Evolutionary conservation across 805 yeast species (phyloP).

Genomic region (Lipomyces yamanashiensis): DNA sequence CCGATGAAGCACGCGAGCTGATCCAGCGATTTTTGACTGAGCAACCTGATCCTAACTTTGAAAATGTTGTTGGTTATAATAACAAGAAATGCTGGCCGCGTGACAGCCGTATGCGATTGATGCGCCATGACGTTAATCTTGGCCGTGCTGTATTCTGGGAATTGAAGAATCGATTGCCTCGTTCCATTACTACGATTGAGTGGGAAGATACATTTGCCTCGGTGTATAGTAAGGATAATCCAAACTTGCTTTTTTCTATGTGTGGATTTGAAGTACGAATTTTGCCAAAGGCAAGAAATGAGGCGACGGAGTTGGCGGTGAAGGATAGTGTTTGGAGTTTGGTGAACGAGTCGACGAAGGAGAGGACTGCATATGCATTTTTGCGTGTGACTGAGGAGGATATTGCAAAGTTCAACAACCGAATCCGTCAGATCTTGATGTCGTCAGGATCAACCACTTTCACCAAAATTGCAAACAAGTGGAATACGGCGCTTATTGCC

Average conservation of each 20-base stretch:
- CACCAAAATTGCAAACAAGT: constrained; percentile 88
- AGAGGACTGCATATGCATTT: constrained; percentile 85
- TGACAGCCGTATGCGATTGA: constrained; percentile 85
- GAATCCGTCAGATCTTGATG: constrained; percentile 89
- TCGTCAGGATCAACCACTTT: constrained; percentile 95
- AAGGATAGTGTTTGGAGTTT: constrained; percentile 93
- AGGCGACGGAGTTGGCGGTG: constrained; percentile 54
- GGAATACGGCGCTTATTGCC: constrained; percentile 92
- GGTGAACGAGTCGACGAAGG: constrained; percentile 69
- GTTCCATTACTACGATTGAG: constrained; percentile 67
- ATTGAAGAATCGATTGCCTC: constrained; percentile 75
- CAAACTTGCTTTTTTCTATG: constrained; percentile 85
- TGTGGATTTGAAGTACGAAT: constrained; percentile 95
- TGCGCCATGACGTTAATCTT: constrained; percentile 87
- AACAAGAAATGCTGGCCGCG: constrained; percentile 94
- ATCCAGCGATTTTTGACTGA: constrained; percentile 77
- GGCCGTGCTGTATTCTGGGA: constrained; percentile 96
- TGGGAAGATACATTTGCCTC: constrained; percentile 87
- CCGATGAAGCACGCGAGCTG: constrained; percentile 74
- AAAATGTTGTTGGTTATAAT: constrained; percentile 80
- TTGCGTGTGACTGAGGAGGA: constrained; percentile 82
- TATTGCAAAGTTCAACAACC: constrained; percentile 76
- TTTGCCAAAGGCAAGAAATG: constrained; percentile 71
- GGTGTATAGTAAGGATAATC: constrained; percentile 88
- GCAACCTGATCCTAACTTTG: constrained; percentile 92